Evolutionary conservation across 2,329 filamentous ascomycete species (phyloP).

Genomic region (Penicillium sp.): DNA sequence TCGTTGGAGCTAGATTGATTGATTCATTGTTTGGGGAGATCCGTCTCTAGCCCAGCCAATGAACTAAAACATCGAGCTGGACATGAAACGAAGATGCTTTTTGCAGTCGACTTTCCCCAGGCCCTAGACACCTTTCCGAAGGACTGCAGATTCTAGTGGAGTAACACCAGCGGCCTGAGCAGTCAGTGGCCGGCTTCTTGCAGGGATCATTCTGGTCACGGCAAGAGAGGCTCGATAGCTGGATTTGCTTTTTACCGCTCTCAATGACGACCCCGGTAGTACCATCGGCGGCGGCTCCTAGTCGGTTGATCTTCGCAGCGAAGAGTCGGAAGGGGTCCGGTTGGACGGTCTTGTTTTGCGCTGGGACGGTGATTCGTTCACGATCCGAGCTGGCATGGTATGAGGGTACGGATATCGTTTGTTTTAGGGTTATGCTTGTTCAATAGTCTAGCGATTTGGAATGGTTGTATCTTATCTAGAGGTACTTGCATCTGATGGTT

Average conservation of each 20-base stretch:
- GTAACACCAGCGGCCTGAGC: conserved; percentile 28
- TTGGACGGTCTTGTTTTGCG: background rate
- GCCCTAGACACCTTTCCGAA: conserved; percentile 6
- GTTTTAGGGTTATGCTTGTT: background rate
- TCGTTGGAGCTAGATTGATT: too few species aligned
- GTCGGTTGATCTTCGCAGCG: background rate
- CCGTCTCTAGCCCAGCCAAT: background rate
- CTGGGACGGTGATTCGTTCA: background rate
- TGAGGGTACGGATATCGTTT: too few species aligned
- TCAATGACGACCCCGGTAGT: conserved; percentile 1
- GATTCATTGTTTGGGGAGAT: background rate
- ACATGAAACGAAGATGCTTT: background rate
- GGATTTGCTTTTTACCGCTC: conserved; percentile 1
- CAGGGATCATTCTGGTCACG: conserved; percentile 19
- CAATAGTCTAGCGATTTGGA: too few species aligned
- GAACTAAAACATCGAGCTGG: background rate
- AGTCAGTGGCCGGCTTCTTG: conserved; percentile 23
- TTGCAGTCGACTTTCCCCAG: conserved; percentile 8
- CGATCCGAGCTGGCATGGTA: background rate
- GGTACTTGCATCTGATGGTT: background rate
- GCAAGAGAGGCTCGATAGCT: conserved; percentile 10
- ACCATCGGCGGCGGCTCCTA: conserved; percentile 9
- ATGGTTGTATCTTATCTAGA: background rate
- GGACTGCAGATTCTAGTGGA: conserved; percentile 18
- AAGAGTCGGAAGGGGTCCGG: background rate